These are phyloP conservation scores for Phytopythium delawarense DNA, from an alignment of 352 stramenopile genomes.

Conservation along the genomic window DNA sequence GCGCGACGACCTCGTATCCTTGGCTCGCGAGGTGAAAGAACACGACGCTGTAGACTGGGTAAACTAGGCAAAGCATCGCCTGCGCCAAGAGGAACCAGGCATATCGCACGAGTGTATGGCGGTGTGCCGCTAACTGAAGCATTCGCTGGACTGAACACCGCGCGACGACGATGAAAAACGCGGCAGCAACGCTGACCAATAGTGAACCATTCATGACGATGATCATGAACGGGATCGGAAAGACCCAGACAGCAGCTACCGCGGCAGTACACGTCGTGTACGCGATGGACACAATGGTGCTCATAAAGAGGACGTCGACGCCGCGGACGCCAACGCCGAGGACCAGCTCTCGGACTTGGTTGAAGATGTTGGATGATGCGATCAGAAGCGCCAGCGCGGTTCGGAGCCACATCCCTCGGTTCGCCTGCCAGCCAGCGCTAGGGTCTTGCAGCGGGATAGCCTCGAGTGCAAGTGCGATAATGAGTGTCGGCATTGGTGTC, in stretches of 20 bases:
- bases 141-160: background rate
- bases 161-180: background rate
- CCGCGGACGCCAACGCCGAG: conserved; percentile 3
- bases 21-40: conserved; percentile 11
- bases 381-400: conserved; percentile 2
- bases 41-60: conserved; percentile 18
- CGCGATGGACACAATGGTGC: conserved; percentile 1
- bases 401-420: conserved; percentile 22
- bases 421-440: conserved; percentile 12
- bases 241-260: conserved; percentile 10
- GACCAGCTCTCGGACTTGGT: conserved; percentile 10
- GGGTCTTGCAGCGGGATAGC: conserved; percentile 12
- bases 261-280: conserved; percentile 5
- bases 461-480: conserved; percentile 14
- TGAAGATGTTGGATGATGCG: background rate
- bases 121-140: background rate
- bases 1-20: conserved; percentile 13
- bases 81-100: conserved; percentile 4
- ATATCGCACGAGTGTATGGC: conserved; percentile 7
- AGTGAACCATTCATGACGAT: conserved; percentile 6
- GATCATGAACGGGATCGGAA: conserved; percentile 22
- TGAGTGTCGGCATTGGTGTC: conserved; percentile 15
- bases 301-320: conserved; percentile 6
- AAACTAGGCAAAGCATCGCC: conserved; percentile 14
- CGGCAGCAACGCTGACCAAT: conserved; percentile 2